Conservation (phyloP, 2,329 filamentous ascomycete species). For the Gaeumannomyces tritici region DNA sequence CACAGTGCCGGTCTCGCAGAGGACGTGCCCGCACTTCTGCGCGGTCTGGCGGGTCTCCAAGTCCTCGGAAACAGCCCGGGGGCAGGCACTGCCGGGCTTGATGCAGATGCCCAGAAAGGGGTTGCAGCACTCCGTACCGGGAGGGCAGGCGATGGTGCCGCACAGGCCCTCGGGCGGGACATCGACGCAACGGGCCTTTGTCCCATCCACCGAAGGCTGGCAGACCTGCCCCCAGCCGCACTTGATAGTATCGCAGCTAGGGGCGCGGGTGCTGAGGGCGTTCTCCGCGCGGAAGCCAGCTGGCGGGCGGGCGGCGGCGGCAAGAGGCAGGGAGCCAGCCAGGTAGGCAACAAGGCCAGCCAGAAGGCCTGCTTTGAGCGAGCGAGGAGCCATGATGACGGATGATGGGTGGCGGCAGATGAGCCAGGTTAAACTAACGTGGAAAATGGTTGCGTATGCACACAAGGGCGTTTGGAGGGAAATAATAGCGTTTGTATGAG, state of each 20-base stretch:
- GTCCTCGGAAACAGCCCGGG: not conserved
- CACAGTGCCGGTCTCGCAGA: conserved; percentile 7
- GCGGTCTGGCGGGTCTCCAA: not conserved
- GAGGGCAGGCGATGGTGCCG: conserved; percentile 8
- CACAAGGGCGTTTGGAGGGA: not conserved
- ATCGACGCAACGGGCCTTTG: not conserved
- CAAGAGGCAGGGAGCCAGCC: not conserved
- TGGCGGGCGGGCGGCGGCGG: too few relatives aligned
- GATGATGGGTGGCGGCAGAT: too few relatives aligned
- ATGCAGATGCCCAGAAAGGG: conserved; percentile 10
- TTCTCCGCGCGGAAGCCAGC: not conserved
- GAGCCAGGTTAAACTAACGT: too few relatives aligned
- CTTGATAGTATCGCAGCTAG: not conserved
- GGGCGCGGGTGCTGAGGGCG: not conserved
- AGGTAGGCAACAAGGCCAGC: not conserved
- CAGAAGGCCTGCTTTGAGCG: not conserved
- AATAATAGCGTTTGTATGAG: not conserved
- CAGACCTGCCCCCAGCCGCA: not conserved
- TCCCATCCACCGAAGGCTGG: not conserved
- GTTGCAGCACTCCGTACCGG: conserved; percentile 14
- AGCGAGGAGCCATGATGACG: not conserved
- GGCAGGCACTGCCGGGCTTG: conserved; percentile 8
- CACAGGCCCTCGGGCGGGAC: conserved; percentile 4
- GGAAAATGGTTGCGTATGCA: not conserved
- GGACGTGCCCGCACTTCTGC: conserved; percentile 9